These are phyloP conservation scores for Penicillium rolfsii DNA, from an alignment of 2,329 filamentous ascomycete species.

Conservation along the genomic window DNA sequence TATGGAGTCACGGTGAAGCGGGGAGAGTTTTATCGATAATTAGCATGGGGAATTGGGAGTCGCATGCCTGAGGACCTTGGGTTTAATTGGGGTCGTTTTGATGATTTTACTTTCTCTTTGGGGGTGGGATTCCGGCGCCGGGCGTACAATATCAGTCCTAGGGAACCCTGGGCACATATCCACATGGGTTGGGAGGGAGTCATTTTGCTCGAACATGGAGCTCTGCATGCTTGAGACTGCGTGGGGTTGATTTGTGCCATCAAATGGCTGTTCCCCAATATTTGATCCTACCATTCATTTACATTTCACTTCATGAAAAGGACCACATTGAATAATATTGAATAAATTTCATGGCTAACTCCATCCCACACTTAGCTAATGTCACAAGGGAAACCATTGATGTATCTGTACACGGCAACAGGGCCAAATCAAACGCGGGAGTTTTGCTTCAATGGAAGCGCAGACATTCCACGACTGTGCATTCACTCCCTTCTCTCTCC, in stretches of 20 bases:
- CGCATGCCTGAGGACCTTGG: neutral
- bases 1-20: conserved; percentile 98
- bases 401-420: conserved; percentile 32
- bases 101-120: neutral
- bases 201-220: conserved; percentile 20
- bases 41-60: conserved; percentile 1
- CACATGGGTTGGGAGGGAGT: conserved; percentile 6
- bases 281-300: neutral
- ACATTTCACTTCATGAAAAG: no score
- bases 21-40: conserved; percentile 90
- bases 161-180: conserved; percentile 5
- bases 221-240: conserved; percentile 6
- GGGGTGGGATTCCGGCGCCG: conserved; percentile 15
- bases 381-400: conserved; percentile 23
- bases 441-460: conserved; percentile 6
- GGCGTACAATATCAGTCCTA: conserved; percentile 18
- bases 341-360: conserved; percentile 27
- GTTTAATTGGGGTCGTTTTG: neutral
- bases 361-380: conserved; percentile 32
- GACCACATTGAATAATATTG: conserved; percentile 15
- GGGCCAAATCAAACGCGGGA: conserved; percentile 19
- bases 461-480: neutral
- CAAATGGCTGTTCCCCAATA: neutral
- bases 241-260: neutral
- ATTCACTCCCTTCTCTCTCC: neutral